Conservation (phyloP, 495 filamentous ascomycete species). For the Penicillium argentinense region DNA sequence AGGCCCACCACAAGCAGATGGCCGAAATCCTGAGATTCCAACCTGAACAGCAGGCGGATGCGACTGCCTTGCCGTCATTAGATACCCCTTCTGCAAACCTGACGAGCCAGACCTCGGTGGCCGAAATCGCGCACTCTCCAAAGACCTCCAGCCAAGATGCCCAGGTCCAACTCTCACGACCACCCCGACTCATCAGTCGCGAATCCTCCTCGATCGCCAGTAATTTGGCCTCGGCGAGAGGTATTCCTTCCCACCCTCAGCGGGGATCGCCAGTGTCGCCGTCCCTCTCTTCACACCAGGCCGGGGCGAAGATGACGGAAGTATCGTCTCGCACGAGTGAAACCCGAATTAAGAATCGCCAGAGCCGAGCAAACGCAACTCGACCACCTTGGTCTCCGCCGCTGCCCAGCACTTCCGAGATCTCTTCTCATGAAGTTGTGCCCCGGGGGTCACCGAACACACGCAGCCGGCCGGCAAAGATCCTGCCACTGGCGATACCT, state of each 20-base stretch:
- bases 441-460: constrained; percentile 24
- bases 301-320: constrained; percentile 67
- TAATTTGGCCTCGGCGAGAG: constrained; percentile 84
- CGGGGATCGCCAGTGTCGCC: constrained; percentile 60
- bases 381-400: constrained; percentile 42
- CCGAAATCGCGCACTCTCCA: constrained; percentile 24
- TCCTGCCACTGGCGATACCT: constrained; percentile 66
- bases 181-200: constrained; percentile 52
- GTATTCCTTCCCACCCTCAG: constrained; percentile 72
- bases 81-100: constrained; percentile 11
- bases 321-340: constrained; percentile 51
- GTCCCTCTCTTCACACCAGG: constrained; percentile 72
- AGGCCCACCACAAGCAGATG: constrained; percentile 79
- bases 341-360: constrained; percentile 30
- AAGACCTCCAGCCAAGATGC: constrained; percentile 28
- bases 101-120: constrained; percentile 14
- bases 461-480: constrained; percentile 9
- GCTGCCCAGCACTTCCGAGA: constrained; percentile 32
- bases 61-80: constrained; percentile 7
- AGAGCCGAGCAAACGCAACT: constrained; percentile 19
- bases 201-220: constrained; percentile 87
- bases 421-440: constrained; percentile 37
- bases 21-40: constrained; percentile 75
- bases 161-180: constrained; percentile 36
- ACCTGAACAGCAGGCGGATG: constrained; percentile 53